These are phyloP conservation scores for Talaromyces borbonicus DNA, from an alignment of 495 filamentous ascomycete species.

Conservation along the genomic window DNA sequence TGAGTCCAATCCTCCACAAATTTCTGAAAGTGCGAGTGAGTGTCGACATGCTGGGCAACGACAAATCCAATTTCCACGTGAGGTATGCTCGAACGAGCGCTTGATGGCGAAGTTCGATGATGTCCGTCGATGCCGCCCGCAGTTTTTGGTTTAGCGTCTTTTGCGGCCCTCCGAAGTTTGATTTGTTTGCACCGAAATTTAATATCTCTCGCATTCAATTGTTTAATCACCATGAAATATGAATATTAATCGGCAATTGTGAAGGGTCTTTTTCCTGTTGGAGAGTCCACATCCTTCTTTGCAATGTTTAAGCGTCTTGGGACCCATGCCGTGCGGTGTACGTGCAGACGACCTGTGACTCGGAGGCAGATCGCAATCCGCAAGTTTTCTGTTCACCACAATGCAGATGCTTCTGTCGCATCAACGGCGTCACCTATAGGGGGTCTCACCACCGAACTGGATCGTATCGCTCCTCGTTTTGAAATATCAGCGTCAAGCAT, in stretches of 20 bases:
- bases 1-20: slow-evolving; percentile 75
- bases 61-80: not conserved
- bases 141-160: slow-evolving; percentile 17
- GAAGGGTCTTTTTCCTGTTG: not conserved
- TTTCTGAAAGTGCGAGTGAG: slow-evolving; percentile 78
- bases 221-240: no score
- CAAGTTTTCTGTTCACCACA: slow-evolving; percentile 30
- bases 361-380: slow-evolving; percentile 26
- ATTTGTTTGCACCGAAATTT: slow-evolving; percentile 24
- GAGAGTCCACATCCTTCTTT: not conserved
- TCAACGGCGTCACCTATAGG: slow-evolving; percentile 31
- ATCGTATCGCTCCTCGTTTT: slow-evolving; percentile 82
- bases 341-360: slow-evolving; percentile 20
- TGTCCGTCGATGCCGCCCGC: slow-evolving; percentile 11
- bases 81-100: not conserved
- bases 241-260: no score
- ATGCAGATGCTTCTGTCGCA: slow-evolving; percentile 16
- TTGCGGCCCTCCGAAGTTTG: slow-evolving; percentile 19
- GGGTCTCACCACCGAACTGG: slow-evolving; percentile 68
- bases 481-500: slow-evolving; percentile 75
- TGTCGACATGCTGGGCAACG: slow-evolving; percentile 80
- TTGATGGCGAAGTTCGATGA: slow-evolving; percentile 8
- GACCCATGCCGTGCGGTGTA: slow-evolving; percentile 28
- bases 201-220: slow-evolving; percentile 2
- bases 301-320: slow-evolving; percentile 35